Conservation (phyloP, 345 rosid species). For the Ceriops decandra region DNA sequence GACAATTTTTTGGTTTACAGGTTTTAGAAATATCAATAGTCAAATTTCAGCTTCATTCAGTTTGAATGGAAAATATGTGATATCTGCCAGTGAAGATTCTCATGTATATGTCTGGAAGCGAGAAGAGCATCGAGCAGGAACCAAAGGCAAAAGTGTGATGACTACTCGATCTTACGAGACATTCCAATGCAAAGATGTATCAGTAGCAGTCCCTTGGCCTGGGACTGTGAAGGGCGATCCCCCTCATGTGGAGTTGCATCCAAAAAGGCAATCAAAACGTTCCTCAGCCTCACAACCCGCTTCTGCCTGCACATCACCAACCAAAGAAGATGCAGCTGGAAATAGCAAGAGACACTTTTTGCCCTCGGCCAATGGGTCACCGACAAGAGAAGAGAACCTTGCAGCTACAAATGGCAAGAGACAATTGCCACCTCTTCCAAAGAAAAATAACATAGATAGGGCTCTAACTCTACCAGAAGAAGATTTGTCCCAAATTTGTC, state of each 20-base stretch:
- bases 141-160: conserved; percentile 32
- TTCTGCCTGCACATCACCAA: conserved; percentile 42
- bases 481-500: conserved; percentile 25
- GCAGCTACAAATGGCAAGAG: conserved; percentile 32
- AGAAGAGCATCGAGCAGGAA: conserved; percentile 41
- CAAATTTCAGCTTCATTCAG: conserved; percentile 88
- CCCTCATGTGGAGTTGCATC: conserved; percentile 36
- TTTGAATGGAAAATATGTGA: conserved; percentile 58
- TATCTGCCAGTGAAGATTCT: conserved; percentile 90
- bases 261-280: conserved; percentile 53
- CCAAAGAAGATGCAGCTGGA: conserved; percentile 32
- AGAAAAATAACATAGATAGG: conserved; percentile 50
- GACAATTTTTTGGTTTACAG: conserved; percentile 30
- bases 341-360: neutral
- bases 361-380: neutral
- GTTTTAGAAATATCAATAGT: conserved; percentile 72
- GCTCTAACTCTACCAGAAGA: conserved; percentile 44
- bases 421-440: conserved; percentile 75
- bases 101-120: conserved; percentile 81
- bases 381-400: conserved; percentile 16
- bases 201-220: conserved; percentile 84
- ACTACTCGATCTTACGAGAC: conserved; percentile 53
- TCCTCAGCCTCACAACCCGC: conserved; percentile 18
- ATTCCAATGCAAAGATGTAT: conserved; percentile 82
- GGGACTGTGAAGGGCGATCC: conserved; percentile 69